Percentiles rank a stretch among this genome's conserved stretches.
Evolutionary conservation across 176 grass and related monocot species (phyloP).

Genomic region (Elymus sibiricus): DNA sequence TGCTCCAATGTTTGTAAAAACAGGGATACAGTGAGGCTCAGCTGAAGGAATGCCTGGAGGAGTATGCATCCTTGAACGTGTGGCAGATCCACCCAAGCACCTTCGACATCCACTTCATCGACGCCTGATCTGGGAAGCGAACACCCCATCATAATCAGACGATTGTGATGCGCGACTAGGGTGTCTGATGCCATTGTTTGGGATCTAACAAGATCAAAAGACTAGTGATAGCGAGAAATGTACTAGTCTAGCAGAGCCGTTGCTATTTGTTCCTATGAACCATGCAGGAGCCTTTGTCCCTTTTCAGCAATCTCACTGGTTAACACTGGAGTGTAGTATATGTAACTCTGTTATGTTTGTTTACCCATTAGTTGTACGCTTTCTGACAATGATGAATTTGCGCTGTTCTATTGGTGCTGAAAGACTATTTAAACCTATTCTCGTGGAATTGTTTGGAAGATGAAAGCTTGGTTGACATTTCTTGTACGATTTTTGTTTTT

Average conservation of each 20-base stretch:
- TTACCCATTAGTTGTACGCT: background rate
- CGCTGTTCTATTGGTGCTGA: background rate
- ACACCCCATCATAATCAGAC: conserved; percentile 9
- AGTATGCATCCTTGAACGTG: conserved; percentile 95
- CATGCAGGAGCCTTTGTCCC: background rate
- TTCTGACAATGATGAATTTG: background rate
- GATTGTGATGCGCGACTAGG: background rate
- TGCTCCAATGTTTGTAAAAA: conserved; percentile 14
- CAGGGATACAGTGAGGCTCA: conserved; percentile 97
- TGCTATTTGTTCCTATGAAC: background rate
- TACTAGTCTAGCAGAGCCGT: background rate
- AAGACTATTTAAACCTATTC: background rate
- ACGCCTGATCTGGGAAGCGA: conserved; percentile 41
- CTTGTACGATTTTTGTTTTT: background rate
- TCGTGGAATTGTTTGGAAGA: background rate
- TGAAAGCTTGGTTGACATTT: background rate
- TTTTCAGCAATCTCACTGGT: background rate
- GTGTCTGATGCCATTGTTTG: background rate
- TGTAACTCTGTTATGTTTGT: conserved; percentile 8
- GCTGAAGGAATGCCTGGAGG: conserved; percentile 94
- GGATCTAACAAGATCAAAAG: conserved; percentile 22
- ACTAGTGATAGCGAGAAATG: background rate
- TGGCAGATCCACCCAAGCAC: conserved; percentile 98
- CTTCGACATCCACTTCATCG: conserved; percentile 93
- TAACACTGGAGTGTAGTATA: conserved; percentile 16